Evolutionary conservation across 441 rosid genomes (phyloP).

Genomic region (Populus trichocarpa): DNA sequence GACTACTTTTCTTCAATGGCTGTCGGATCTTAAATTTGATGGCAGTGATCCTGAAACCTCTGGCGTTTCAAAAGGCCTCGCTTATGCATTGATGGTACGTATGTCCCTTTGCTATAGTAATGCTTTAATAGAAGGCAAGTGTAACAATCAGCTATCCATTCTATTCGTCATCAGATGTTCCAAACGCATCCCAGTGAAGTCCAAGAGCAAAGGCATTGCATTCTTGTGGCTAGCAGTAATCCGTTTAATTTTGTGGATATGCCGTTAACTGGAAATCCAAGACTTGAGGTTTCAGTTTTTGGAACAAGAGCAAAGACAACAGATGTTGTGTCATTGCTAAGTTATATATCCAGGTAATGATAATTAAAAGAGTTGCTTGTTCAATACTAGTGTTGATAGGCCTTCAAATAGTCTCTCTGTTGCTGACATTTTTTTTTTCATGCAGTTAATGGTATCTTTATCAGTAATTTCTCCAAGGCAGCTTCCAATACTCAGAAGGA

Average conservation of each 20-base stretch:
- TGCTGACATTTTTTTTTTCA: not conserved
- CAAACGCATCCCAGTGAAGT: not conserved
- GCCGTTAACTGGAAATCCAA: not conserved
- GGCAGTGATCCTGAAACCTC: not conserved
- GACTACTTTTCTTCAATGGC: not conserved
- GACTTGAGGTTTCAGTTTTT: not conserved
- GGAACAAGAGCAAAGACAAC: not conserved
- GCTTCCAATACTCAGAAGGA: not conserved
- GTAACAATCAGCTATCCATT: not conserved
- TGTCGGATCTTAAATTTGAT: not conserved
- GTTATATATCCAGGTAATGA: not conserved
- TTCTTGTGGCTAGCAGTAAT: not conserved
- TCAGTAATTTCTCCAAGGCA: constrained; percentile 3
- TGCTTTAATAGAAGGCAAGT: not conserved
- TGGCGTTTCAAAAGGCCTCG: constrained; percentile 2
- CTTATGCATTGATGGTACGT: not conserved
- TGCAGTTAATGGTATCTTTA: constrained; percentile 3
- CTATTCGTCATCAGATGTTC: not conserved
- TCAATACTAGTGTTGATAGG: not conserved
- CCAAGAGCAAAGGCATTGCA: constrained; percentile 5
- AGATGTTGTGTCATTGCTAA: not conserved
- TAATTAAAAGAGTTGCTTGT: not conserved
- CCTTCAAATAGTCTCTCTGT: not conserved
- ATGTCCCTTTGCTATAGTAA: not conserved
- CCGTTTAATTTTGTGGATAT: not conserved